phyloP scores from a whole-genome alignment of 2,329 filamentous ascomycete genomes.

The Claviceps capensis region DNA sequence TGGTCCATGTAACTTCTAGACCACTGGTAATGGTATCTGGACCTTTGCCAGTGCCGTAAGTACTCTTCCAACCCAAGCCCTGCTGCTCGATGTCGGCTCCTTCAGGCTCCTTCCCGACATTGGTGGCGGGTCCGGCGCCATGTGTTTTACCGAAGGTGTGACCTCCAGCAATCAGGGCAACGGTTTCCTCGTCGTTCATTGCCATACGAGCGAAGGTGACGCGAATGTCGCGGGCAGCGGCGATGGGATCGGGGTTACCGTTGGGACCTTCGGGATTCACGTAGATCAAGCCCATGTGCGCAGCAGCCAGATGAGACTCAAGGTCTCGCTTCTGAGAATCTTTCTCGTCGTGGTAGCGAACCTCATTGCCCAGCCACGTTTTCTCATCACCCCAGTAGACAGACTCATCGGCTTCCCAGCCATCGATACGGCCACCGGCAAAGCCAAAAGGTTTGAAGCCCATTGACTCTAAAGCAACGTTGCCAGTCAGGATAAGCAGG shows the following conservation, averaged over 20 bases:
- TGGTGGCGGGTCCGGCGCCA: slow-evolving; percentile 49
- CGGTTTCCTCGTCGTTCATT: slow-evolving; percentile 74
- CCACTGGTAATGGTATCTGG: slow-evolving; percentile 61
- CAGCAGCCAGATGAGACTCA: slow-evolving; percentile 52
- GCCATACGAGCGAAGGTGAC: slow-evolving; percentile 66
- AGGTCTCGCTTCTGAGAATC: slow-evolving; percentile 48
- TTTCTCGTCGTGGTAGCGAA: slow-evolving; percentile 44
- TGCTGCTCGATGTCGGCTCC: slow-evolving; percentile 50
- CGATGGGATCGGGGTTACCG: slow-evolving; percentile 54
- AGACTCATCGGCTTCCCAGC: slow-evolving; percentile 62
- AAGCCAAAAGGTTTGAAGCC: slow-evolving; percentile 63
- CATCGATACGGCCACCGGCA: slow-evolving; percentile 56
- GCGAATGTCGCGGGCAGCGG: slow-evolving; percentile 58
- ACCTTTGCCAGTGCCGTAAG: slow-evolving; percentile 51
- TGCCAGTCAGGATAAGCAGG: slow-evolving; percentile 56
- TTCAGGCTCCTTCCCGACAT: slow-evolving; percentile 55
- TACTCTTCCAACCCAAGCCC: slow-evolving; percentile 61
- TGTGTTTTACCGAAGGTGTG: slow-evolving; percentile 75
- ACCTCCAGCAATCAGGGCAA: slow-evolving; percentile 64
- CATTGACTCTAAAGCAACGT: slow-evolving; percentile 67
- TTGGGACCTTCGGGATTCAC: slow-evolving; percentile 71
- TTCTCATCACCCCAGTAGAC: slow-evolving; percentile 66
- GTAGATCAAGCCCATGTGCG: slow-evolving; percentile 64
- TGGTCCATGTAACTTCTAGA: slow-evolving; percentile 69
- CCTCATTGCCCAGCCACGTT: slow-evolving; percentile 62